Evolutionary conservation across 1,284 basidiomycete species (phyloP).

Genomic region (Melampsora larici-populina): DNA sequence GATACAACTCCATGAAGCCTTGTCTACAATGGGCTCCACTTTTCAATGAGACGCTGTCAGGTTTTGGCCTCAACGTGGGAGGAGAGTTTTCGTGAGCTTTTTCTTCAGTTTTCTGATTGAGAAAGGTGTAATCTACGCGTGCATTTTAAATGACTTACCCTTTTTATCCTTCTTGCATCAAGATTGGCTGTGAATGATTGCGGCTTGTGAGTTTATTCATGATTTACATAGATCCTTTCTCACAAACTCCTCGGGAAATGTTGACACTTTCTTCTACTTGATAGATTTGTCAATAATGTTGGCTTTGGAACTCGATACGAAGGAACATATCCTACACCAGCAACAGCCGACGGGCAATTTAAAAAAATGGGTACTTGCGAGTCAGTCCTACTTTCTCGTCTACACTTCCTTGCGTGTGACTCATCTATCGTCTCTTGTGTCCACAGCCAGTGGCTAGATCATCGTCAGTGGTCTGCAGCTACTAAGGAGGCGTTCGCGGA

Average conservation of each 20-base stretch:
- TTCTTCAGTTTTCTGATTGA: not conserved
- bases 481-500: constrained; percentile 41
- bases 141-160: not conserved
- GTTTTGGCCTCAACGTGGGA: constrained; percentile 52
- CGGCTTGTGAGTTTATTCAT: constrained; percentile 24
- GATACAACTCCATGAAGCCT: constrained; percentile 46
- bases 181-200: constrained; percentile 43
- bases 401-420: too few species aligned
- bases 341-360: constrained; percentile 27
- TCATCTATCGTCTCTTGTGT: not conserved
- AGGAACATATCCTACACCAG: constrained; percentile 41
- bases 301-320: constrained; percentile 38
- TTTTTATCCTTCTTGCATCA: not conserved
- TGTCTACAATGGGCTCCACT: constrained; percentile 49
- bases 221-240: not conserved
- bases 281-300: constrained; percentile 42
- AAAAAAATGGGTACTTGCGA: constrained; percentile 36
- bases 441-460: constrained; percentile 38
- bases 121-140: too few species aligned
- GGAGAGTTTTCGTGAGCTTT: constrained; percentile 50
- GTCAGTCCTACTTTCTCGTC: constrained; percentile 11
- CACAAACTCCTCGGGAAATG: not conserved
- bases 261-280: not conserved
- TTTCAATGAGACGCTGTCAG: constrained; percentile 47
- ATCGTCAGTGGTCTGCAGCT: constrained; percentile 32